Evolutionary conservation across 164 flowering plant genomes (phyloP).

Genomic region (Buxus sempervirens): DNA sequence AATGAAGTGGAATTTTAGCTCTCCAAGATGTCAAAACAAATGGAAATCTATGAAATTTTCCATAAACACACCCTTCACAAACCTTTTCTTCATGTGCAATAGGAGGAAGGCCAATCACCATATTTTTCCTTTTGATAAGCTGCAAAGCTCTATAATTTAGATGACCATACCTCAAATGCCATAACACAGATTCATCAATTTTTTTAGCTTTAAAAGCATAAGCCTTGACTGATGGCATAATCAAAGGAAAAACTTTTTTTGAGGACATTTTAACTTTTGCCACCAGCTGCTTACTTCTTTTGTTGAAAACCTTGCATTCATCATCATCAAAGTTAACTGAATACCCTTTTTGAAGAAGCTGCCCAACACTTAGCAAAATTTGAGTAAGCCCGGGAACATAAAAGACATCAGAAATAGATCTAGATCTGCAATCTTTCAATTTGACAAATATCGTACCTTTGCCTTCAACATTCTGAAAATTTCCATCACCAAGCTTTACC

Average conservation of each 20-base stretch:
- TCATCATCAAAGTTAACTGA: background rate
- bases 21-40: conserved; percentile 12
- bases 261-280: background rate
- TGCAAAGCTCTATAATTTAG: background rate
- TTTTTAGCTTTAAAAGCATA: background rate
- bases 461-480: too few relatives aligned
- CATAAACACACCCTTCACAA: conserved; percentile 12
- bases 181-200: background rate
- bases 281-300: background rate
- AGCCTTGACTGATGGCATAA: background rate
- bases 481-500: conserved; percentile 13
- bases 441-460: background rate
- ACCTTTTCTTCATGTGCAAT: background rate
- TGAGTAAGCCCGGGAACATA: conserved; percentile 6
- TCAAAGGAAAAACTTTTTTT: conserved; percentile 9
- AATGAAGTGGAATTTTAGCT: conserved; percentile 5
- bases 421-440: conserved; percentile 1
- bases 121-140: background rate
- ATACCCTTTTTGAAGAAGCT: conserved; percentile 6
- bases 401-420: conserved; percentile 9
- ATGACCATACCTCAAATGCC: conserved; percentile 8
- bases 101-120: background rate
- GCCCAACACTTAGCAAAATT: conserved; percentile 13
- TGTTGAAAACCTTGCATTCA: background rate
- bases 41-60: conserved; percentile 11